Evolutionary conservation across 192 early-diverging fungal genomes (phyloP), one percentile per base, ranked within the genome.

Genomic region (Entomortierella parvispora): DNA sequence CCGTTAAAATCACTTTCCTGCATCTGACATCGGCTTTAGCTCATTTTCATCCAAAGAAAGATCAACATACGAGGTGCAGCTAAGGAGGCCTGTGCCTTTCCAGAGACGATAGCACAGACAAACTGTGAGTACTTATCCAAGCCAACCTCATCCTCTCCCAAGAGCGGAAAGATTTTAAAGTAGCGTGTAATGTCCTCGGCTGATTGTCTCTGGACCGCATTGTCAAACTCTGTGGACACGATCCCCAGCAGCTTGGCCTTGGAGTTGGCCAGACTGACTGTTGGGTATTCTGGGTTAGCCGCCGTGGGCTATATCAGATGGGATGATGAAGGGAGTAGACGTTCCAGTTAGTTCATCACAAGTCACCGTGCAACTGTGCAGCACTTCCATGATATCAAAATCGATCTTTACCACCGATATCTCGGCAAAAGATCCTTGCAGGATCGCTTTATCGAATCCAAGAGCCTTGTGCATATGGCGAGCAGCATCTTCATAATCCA

Each of bases 141-240:
- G 17, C 97, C 97, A 28, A 93, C 85, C n/a, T 86, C 83, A 60
- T 91, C 87, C 46, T 93, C 89, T n/a, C 93, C 90, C 10, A 97
- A 84, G 34, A 93, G 65, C 10, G 97, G 95, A 71, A 97, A 99
- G 23, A 97, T 79, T 50, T 94, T 91, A 78, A 99, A 95, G 62
- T 92, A 96, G 33, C 93, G 86, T 26, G 92, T 86, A 53, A 99
- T 94, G 45, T 87, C 87, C 7, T 89, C 83, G 58, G 95, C 91
- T 44, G 94, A 87, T 54, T 82, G 80, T 22, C 64, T 82, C 42
- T 84, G 77, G 0, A 92, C 91, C 0, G 97, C 95, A 4, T 82
- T 67, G 37, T 96, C 94, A 80, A 99, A 99, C 71, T 90, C 86
- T 23, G 79, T 81, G 3, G 91, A 87, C 15, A 97, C 89, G 14